Percentiles rank a stretch among this genome's conserved stretches.
These are phyloP conservation scores for Rosa multiflora DNA, from an alignment of 306 rosid species.

Conservation along the genomic window DNA sequence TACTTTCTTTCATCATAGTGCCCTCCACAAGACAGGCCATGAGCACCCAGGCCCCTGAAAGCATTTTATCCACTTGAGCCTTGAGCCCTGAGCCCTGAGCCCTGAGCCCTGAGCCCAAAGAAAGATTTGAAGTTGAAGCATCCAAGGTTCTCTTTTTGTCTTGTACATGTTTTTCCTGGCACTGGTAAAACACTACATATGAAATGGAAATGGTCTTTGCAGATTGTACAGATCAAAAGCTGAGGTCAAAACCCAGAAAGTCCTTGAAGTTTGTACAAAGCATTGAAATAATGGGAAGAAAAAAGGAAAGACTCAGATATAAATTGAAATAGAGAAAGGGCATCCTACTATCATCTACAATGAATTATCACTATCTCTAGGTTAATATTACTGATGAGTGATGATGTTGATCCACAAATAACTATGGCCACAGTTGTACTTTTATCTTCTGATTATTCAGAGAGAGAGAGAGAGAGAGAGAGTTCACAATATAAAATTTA, in stretches of 20 bases:
- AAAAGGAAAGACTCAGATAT: not conserved
- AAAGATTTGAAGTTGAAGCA: conserved; percentile 18
- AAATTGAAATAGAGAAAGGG: not conserved
- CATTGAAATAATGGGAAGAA: not conserved
- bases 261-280: not conserved
- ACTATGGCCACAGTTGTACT: not conserved
- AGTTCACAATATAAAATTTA: not conserved
- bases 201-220: not conserved
- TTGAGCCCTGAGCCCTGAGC: conserved; percentile 4
- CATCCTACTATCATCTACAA: not conserved
- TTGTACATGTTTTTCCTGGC: conserved; percentile 13
- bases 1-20: conserved; percentile 23
- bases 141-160: conserved; percentile 26
- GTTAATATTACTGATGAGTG: not conserved
- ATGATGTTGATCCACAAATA: not conserved
- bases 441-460: not conserved
- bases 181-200: not conserved
- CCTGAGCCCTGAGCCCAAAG: conserved; percentile 6
- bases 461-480: not conserved
- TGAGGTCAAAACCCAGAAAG: conserved; percentile 24
- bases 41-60: conserved; percentile 20
- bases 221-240: conserved; percentile 15
- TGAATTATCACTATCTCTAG: not conserved
- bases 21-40: conserved; percentile 10
- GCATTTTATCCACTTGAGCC: conserved; percentile 28